A percentile compares a stretch with the other conserved stretches of the same genome.
Evolutionary conservation across 1,284 basidiomycete species (phyloP).

Genomic region (Prillingera fragicola): DNA sequence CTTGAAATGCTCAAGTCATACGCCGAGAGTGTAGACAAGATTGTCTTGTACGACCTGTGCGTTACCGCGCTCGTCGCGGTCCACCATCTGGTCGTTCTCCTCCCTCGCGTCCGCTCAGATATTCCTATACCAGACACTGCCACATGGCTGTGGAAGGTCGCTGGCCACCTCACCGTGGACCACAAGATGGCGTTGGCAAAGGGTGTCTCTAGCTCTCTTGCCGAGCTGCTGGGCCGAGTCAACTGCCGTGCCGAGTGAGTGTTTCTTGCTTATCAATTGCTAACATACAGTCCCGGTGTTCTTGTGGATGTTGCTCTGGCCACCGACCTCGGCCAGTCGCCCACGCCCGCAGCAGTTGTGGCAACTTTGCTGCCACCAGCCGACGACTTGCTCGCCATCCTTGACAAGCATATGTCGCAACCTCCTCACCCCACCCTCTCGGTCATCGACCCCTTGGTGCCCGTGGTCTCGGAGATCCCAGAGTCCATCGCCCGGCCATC

Average conservation of each 20-base stretch:
- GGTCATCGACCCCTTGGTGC: slow-evolving; percentile 55
- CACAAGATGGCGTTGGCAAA: slow-evolving; percentile 15
- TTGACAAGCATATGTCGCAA: slow-evolving; percentile 38
- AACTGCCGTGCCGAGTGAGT: slow-evolving; percentile 25
- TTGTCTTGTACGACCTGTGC: slow-evolving; percentile 30
- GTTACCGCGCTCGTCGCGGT: slow-evolving; percentile 29
- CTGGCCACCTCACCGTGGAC: slow-evolving; percentile 6
- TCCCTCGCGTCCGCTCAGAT: slow-evolving; percentile 21
- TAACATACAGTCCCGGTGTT: slow-evolving; percentile 18
- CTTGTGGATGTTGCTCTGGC: slow-evolving; percentile 39
- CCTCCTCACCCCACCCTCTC: slow-evolving; percentile 58
- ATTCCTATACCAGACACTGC: slow-evolving; percentile 3
- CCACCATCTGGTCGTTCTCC: slow-evolving; percentile 34
- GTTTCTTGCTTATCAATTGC: not conserved
- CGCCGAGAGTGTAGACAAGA: slow-evolving; percentile 21
- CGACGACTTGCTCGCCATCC: slow-evolving; percentile 9
- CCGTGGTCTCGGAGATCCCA: slow-evolving; percentile 11
- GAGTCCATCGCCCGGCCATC: slow-evolving; percentile 3
- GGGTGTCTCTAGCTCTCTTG: slow-evolving; percentile 23
- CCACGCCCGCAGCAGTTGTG: slow-evolving; percentile 17
- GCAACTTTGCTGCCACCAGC: slow-evolving; percentile 24
- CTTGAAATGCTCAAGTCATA: slow-evolving; percentile 35
- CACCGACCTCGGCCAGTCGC: slow-evolving; percentile 15
- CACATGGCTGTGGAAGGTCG: slow-evolving; percentile 21
- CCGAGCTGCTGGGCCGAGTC: slow-evolving; percentile 20